Base-by-base conservation (phyloP, 1,139 yeast species). In the Saccharomyces hybrid region DNA sequence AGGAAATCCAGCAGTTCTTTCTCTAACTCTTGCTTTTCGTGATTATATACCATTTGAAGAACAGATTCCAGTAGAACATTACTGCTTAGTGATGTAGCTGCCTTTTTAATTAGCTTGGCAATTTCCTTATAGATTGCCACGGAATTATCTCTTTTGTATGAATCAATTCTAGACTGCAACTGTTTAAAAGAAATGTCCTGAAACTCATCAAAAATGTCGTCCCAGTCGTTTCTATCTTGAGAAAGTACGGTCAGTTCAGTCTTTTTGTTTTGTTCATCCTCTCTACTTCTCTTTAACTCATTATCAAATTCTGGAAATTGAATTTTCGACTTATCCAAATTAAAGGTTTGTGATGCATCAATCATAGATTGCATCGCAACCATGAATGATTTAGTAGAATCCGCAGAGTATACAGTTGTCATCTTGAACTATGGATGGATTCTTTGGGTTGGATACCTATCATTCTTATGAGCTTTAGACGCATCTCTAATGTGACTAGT, bases 361-460 rank as follows among this genome's bases (percentile, higher is more conserved):
- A 79, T 72, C 83, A 86, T 78, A 1, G 82, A 79, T 66, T 77
- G 79, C 89, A 86, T 85, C 38, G 93, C 91, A 66, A 80, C 81
- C 87, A 86, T 82, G 70, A 81, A 86, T 38, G 93, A 85, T 68
- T 82, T 79, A 3, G 90, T 84, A 0, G 90, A 84, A n/a, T 80
- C 74, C 8, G 78, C 85, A 48, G 78, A 75, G 58, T 78, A 78
- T 11, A 77, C 62, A 0, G 70, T 65, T 1, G 74, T 63, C 75
- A 73, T 73, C 7, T 2, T 52, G 9, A 34, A 38, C n/a, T 27
- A 28, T 9, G 11, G 8, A 44, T 19, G 4, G 16, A 2, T 9
- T n/a, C 13, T 11, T 7, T 28, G 31, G 11, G 8, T 28, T 28
- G 8, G 11, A 9, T 28, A 2, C 31, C 9, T 27, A 7, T 7